Evolutionary conservation across 495 filamentous ascomycete species (phyloP).

Genomic region (Lichenothelia convexa): DNA sequence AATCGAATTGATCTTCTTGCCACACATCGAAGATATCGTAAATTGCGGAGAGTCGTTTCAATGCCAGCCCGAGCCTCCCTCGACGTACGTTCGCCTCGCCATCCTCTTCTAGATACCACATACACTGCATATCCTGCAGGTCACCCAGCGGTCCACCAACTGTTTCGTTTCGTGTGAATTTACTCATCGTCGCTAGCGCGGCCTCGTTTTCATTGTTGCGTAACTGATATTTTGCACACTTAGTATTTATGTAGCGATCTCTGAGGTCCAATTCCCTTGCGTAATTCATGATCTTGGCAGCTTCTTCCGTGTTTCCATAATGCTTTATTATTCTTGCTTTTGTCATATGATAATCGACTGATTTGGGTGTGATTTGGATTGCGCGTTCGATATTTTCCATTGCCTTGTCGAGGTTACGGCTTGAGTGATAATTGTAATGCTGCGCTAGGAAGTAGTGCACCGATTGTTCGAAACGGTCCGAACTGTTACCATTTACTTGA

Average conservation of each 20-base stretch:
- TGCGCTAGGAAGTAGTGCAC: slow-evolving; percentile 86
- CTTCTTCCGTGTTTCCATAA: slow-evolving; percentile 59
- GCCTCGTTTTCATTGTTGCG: slow-evolving; percentile 79
- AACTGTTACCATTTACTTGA: slow-evolving; percentile 30
- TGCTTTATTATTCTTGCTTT: slow-evolving; percentile 93
- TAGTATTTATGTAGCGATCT: slow-evolving; percentile 96
- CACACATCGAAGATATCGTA: slow-evolving; percentile 90
- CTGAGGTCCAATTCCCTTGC: slow-evolving; percentile 67
- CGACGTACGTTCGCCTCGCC: slow-evolving; percentile 77
- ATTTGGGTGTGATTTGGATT: slow-evolving; percentile 53
- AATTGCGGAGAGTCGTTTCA: slow-evolving; percentile 77
- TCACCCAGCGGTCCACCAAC: slow-evolving; percentile 76
- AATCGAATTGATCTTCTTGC: slow-evolving; percentile 98
- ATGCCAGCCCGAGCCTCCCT: slow-evolving; percentile 61
- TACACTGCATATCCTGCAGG: slow-evolving; percentile 94
- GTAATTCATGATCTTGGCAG: slow-evolving; percentile 73
- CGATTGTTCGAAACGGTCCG: slow-evolving; percentile 49
- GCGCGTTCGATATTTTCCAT: slow-evolving; percentile 69
- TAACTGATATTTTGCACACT: slow-evolving; percentile 91
- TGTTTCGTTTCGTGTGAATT: slow-evolving; percentile 86
- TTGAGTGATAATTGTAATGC: slow-evolving; percentile 86
- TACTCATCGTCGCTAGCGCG: slow-evolving; percentile 71
- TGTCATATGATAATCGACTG: slow-evolving; percentile 87
- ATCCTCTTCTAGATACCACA: slow-evolving; percentile 94
- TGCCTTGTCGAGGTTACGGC: slow-evolving; percentile 66